phyloP scores from a whole-genome alignment of 2,329 filamentous ascomycete genomes.

The Botryotinia globosa region DNA sequence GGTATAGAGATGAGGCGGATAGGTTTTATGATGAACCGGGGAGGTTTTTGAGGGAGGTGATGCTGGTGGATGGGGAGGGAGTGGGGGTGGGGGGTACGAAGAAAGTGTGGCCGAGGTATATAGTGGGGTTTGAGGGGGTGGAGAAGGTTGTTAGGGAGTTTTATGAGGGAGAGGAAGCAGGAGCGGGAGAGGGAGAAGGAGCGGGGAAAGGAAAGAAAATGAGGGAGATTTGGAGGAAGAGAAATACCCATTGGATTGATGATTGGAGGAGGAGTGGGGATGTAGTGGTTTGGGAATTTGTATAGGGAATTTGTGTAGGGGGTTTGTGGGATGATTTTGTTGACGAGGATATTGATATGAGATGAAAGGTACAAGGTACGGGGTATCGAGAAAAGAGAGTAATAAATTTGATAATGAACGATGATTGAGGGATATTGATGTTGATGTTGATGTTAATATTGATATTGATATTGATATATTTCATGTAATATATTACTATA shows the following conservation, averaged over 20 bases:
- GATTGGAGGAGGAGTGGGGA: constrained; percentile 56
- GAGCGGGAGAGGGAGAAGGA: constrained; percentile 42
- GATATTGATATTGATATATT: no score
- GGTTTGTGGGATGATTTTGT: no score
- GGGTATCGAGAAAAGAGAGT: no score
- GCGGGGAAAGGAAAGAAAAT: constrained; percentile 44
- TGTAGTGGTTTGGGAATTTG: constrained; percentile 57
- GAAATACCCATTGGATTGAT: constrained; percentile 62
- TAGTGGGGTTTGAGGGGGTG: constrained; percentile 60
- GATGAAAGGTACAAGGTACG: no score
- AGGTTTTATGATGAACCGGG: constrained; percentile 72
- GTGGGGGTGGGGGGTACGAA: neutral
- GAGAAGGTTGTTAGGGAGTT: constrained; percentile 43
- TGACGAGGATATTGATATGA: no score
- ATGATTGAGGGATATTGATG: no score
- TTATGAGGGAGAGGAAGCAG: constrained; percentile 23
- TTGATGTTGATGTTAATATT: no score
- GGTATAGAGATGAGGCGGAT: constrained; percentile 86
- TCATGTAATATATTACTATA: no score
- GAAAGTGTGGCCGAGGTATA: constrained; percentile 49
- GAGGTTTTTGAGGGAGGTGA: constrained; percentile 50
- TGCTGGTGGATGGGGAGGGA: constrained; percentile 23
- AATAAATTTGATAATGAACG: no score
- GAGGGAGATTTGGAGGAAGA: constrained; percentile 48
- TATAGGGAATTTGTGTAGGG: constrained; percentile 44